Conservation (phyloP, 1,284 basidiomycete species). For the Bjerkandera adusta region DNA sequence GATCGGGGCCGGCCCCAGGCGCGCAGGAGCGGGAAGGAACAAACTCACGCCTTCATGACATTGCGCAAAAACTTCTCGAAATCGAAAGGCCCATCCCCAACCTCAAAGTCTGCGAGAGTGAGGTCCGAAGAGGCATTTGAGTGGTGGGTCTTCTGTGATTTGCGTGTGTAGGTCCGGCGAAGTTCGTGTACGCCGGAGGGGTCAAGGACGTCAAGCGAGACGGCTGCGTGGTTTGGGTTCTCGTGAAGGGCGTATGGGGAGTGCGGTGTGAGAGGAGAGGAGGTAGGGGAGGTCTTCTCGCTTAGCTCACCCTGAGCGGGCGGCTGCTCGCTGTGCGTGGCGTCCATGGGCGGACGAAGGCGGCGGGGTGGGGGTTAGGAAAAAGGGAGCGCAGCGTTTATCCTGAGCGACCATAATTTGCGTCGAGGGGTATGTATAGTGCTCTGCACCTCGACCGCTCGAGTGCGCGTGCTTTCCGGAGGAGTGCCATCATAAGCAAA, state of each 20-base stretch:
- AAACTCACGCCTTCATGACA: slow-evolving; percentile 38
- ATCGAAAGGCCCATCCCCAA: slow-evolving; percentile 40
- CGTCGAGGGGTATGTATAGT: neutral
- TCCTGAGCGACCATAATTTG: neutral
- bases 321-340: neutral
- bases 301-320: neutral
- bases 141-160: neutral
- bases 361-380: neutral
- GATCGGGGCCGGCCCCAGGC: no score
- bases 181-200: neutral
- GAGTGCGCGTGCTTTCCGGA: neutral
- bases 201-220: slow-evolving; percentile 1
- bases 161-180: neutral
- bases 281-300: neutral
- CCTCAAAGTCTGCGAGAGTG: slow-evolving; percentile 19
- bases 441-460: neutral
- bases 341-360: neutral
- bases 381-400: no score
- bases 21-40: neutral
- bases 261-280: neutral
- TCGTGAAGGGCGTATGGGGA: neutral
- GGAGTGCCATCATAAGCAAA: neutral
- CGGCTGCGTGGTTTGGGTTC: slow-evolving; percentile 1
- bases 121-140: slow-evolving; percentile 17
- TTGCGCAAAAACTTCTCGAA: slow-evolving; percentile 41